Conservation (phyloP, 2,329 filamentous ascomycete genomes). For the Fusarium irregulare region DNA sequence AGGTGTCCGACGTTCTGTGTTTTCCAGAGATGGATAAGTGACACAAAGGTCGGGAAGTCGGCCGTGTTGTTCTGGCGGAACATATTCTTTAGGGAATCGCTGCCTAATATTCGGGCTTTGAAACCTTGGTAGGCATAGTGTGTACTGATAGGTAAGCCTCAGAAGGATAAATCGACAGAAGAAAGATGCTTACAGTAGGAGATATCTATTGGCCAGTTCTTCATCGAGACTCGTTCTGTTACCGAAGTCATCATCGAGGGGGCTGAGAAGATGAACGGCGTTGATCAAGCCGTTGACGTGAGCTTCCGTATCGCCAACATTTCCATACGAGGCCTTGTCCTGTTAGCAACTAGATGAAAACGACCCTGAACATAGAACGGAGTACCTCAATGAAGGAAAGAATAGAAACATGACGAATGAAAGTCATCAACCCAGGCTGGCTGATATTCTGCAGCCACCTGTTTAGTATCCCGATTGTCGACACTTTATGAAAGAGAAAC, state of each 20-base stretch:
- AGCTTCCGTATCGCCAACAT: conserved; percentile 31
- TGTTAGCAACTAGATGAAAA: rapidly evolving
- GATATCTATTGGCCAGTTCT: conserved; percentile 39
- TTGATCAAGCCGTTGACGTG: conserved; percentile 38
- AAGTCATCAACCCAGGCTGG: conserved; percentile 22
- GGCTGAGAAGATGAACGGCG: conserved; percentile 32
- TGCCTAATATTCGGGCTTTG: conserved; percentile 35
- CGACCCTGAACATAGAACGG: rapidly evolving
- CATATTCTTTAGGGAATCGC: conserved; percentile 12
- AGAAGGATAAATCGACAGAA: too few relatives aligned
- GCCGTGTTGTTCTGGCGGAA: conserved; percentile 14
- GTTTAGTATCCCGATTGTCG: conserved; percentile 32
- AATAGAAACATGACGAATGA: conserved; percentile 35
- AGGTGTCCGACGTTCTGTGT: conserved; percentile 34
- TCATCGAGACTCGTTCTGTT: conserved; percentile 10
- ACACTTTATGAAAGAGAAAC: conserved; percentile 40
- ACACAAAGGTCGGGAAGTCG: conserved; percentile 27
- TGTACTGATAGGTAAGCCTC: conserved; percentile 18
- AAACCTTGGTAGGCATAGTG: conserved; percentile 37
- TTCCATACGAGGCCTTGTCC: conserved; percentile 29
- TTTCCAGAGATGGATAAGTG: conserved; percentile 34
- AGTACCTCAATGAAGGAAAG: conserved; percentile 40
- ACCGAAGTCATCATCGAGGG: not conserved
- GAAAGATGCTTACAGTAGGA: conserved; percentile 30
- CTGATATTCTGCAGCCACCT: conserved; percentile 26